Evolutionary conservation across 257 asterid species (phyloP).

Genomic region (Scutellaria minor): DNA sequence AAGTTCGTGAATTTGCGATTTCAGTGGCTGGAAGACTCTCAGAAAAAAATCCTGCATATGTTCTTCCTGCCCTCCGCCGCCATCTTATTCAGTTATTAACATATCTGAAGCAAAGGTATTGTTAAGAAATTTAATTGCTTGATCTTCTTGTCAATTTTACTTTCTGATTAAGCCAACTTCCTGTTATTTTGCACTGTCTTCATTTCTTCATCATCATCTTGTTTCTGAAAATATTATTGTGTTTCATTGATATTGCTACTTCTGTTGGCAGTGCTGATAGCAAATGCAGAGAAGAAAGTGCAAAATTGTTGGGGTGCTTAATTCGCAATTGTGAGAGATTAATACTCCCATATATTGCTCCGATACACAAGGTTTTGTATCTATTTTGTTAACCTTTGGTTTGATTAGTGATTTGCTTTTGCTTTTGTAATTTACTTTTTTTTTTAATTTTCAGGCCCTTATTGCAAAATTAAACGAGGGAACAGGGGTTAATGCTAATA

Average conservation of each 20-base stretch:
- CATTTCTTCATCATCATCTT: background rate
- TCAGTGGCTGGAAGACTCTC: slow-evolving; percentile 97
- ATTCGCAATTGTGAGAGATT: slow-evolving; percentile 97
- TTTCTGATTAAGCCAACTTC: slow-evolving; percentile 21
- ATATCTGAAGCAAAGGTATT: slow-evolving; percentile 92
- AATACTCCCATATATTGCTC: slow-evolving; percentile 92
- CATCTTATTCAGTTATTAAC: slow-evolving; percentile 95
- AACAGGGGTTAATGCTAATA: slow-evolving; percentile 89
- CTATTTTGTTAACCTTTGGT: background rate
- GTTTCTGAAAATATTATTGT: slow-evolving; percentile 18
- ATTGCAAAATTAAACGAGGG: slow-evolving; percentile 89
- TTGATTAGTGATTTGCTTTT: slow-evolving; percentile 33
- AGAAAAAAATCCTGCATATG: slow-evolving; percentile 98
- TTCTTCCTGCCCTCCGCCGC: slow-evolving; percentile 99
- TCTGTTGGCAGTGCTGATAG: slow-evolving; percentile 88
- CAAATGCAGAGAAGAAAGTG: slow-evolving; percentile 99
- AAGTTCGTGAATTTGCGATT: slow-evolving; percentile 89
- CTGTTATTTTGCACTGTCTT: slow-evolving; percentile 20
- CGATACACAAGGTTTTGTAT: slow-evolving; percentile 85
- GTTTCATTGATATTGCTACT: slow-evolving; percentile 40
- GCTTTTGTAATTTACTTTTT: slow-evolving; percentile 18
- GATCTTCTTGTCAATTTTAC: slow-evolving; percentile 23
- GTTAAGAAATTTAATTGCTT: slow-evolving; percentile 29
- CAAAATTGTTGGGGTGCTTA: slow-evolving; percentile 94
- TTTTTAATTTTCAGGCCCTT: slow-evolving; percentile 70